Conservation (phyloP, 2,329 filamentous ascomycete genomes). For the Ramularia collo-cygni region DNA sequence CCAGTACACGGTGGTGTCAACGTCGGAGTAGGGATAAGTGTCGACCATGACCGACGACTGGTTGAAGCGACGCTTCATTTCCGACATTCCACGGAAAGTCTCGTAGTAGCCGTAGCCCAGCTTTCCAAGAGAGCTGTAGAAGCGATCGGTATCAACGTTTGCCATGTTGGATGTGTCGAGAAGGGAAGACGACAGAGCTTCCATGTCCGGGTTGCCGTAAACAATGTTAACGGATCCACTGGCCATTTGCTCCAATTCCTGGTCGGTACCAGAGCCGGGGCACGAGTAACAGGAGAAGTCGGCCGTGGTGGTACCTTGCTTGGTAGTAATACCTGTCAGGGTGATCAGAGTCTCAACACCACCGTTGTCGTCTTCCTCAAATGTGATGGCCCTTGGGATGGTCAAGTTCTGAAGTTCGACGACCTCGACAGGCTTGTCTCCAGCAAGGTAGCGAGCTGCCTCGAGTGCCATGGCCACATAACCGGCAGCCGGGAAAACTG, state of each 20-base stretch:
- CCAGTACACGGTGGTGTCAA: conserved; percentile 17
- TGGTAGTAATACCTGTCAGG: background rate
- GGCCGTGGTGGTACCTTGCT: background rate
- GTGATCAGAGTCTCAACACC: conserved; percentile 25
- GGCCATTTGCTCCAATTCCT: background rate
- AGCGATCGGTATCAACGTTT: conserved; percentile 1
- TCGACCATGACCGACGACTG: background rate
- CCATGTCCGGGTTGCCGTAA: background rate
- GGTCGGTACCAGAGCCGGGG: background rate
- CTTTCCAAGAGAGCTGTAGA: conserved; percentile 2
- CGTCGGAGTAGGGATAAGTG: background rate
- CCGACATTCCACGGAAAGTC: background rate
- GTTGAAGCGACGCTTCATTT: background rate
- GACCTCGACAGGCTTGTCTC: conserved; percentile 12
- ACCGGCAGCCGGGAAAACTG: conserved; percentile 28
- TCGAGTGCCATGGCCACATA: conserved; percentile 18
- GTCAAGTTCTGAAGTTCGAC: conserved; percentile 17
- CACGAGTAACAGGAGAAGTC: background rate
- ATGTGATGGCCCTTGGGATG: conserved; percentile 16
- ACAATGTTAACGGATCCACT: background rate
- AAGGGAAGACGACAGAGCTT: background rate
- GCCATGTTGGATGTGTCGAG: background rate
- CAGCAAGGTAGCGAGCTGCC: conserved; percentile 9
- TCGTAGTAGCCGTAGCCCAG: conserved; percentile 5
- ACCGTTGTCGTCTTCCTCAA: conserved; percentile 12